Evolutionary conservation across 140 eudicot genomes (phyloP).

Genomic region (Cichorium intybus): DNA sequence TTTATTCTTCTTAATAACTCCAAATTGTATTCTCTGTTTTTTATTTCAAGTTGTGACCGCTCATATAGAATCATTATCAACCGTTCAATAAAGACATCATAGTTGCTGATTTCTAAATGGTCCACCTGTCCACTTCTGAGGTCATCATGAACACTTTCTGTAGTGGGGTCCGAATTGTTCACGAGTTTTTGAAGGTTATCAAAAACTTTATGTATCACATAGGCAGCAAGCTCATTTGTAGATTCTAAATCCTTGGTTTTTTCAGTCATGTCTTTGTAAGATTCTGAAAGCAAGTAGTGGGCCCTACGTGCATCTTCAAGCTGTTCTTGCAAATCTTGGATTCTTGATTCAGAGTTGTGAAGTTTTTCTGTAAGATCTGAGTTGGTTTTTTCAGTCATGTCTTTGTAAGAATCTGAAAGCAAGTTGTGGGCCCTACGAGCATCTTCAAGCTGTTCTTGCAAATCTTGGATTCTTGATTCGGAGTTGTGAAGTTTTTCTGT

Average conservation of each 20-base stretch:
- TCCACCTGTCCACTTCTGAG: conserved; percentile 35
- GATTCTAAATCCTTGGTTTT: conserved; percentile 44
- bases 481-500: conserved; percentile 38
- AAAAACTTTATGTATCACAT: conserved; percentile 49
- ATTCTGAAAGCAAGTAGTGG: conserved; percentile 22
- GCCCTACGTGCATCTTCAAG: conserved; percentile 48
- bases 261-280: conserved; percentile 36
- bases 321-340: conserved; percentile 44
- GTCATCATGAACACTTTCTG: conserved; percentile 38
- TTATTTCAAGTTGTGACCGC: conserved; percentile 47
- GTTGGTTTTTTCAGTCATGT: conserved; percentile 43
- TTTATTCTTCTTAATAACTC: conserved; percentile 50
- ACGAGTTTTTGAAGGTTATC: conserved; percentile 58
- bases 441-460: conserved; percentile 53
- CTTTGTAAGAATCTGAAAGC: conserved; percentile 28
- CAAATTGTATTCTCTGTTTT: conserved; percentile 44
- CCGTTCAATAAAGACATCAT: conserved; percentile 40
- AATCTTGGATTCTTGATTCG: conserved; percentile 45
- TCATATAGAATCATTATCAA: conserved; percentile 43
- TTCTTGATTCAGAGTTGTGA: conserved; percentile 38
- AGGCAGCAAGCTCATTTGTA: conserved; percentile 40
- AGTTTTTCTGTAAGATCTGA: conserved; percentile 50
- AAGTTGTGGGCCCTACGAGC: conserved; percentile 34
- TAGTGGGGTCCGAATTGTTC: conserved; percentile 28
- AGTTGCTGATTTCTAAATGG: conserved; percentile 46